Evolutionary conservation across 2,329 filamentous ascomycete genomes (phyloP).

Genomic region (Aaosphaeria arxii): DNA sequence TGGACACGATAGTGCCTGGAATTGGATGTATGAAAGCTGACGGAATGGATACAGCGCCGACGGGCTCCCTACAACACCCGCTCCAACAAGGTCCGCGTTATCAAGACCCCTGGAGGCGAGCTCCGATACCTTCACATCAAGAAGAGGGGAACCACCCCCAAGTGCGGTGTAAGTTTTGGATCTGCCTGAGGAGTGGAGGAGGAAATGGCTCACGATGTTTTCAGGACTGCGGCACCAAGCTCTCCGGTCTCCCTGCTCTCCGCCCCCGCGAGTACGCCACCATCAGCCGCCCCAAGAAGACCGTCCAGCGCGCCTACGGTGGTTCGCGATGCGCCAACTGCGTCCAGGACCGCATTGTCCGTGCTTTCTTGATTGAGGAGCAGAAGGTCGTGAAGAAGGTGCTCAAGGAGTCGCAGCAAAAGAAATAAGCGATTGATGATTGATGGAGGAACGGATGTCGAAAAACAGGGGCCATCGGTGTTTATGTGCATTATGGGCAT

Average conservation of each 20-base stretch:
- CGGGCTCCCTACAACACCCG: conserved; percentile 84
- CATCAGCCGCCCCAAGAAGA: conserved; percentile 99
- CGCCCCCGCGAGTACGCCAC: conserved; percentile 96
- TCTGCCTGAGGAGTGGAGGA: not conserved
- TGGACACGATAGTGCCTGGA: conserved; percentile 5
- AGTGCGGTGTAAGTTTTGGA: conserved; percentile 59
- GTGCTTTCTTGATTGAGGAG: conserved; percentile 99
- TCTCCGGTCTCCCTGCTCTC: conserved; percentile 95
- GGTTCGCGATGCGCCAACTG: conserved; percentile 98
- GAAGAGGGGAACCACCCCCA: conserved; percentile 97
- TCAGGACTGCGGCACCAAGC: conserved; percentile 97
- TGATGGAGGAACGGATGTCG: conserved; percentile 24
- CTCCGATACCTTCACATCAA: conserved; percentile 98
- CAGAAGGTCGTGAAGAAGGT: conserved; percentile 99
- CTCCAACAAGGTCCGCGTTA: conserved; percentile 86
- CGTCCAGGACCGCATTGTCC: conserved; percentile 95
- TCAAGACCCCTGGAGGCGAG: conserved; percentile 84
- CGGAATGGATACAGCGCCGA: conserved; percentile 46
- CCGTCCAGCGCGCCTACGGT: conserved; percentile 93
- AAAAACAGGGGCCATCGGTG: conserved; percentile 39
- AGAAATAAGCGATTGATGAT: conserved; percentile 46
- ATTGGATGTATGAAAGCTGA: conserved; percentile 23
- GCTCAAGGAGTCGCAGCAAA: conserved; percentile 93
- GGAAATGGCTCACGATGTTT: conserved; percentile 10
- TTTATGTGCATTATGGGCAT: conserved; percentile 42